A percentile compares a stretch with the other conserved stretches of the same genome.
Conservation (phyloP, 495 filamentous ascomycete species). For the Podospora appendiculata region DNA sequence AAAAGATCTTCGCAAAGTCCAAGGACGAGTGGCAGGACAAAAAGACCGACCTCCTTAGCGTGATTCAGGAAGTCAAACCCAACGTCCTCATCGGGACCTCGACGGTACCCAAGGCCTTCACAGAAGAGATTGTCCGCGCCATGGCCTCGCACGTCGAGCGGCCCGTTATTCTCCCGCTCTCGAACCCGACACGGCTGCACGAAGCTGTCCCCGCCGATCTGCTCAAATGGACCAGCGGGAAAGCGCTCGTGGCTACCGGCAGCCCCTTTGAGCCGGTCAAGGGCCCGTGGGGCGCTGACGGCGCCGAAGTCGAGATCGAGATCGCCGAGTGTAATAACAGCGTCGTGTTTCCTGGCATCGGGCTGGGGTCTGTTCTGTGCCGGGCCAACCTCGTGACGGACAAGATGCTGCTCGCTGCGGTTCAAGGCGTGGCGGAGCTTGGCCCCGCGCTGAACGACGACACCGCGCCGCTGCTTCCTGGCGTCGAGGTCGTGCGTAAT, state of each 20-base stretch:
- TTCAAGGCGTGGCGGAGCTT: slow-evolving; percentile 60
- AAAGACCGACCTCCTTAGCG: slow-evolving; percentile 50
- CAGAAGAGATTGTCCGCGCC: slow-evolving; percentile 60
- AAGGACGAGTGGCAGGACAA: slow-evolving; percentile 56
- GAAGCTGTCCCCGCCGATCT: slow-evolving; percentile 77
- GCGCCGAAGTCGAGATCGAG: slow-evolving; percentile 49
- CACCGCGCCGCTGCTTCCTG: slow-evolving; percentile 58
- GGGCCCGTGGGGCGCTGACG: slow-evolving; percentile 46
- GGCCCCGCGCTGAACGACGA: slow-evolving; percentile 54
- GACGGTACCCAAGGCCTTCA: slow-evolving; percentile 74
- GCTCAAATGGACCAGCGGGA: slow-evolving; percentile 68
- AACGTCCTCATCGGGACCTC: slow-evolving; percentile 81
- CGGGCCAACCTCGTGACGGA: slow-evolving; percentile 57
- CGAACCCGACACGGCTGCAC: slow-evolving; percentile 79
- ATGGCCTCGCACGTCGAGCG: slow-evolving; percentile 74
- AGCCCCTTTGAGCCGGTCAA: slow-evolving; percentile 75
- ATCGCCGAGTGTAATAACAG: slow-evolving; percentile 90
- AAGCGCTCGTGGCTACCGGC: slow-evolving; percentile 76
- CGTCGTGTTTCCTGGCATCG: slow-evolving; percentile 80
- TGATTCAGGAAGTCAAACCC: slow-evolving; percentile 66
- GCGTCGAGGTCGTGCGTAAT: slow-evolving; percentile 65
- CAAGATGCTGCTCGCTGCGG: slow-evolving; percentile 76
- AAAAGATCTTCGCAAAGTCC: slow-evolving; percentile 57
- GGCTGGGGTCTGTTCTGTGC: slow-evolving; percentile 67
- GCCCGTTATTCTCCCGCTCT: slow-evolving; percentile 78